Evolutionary conservation across 2,329 filamentous ascomycete genomes (phyloP).

Genomic region (Botrytis porri): DNA sequence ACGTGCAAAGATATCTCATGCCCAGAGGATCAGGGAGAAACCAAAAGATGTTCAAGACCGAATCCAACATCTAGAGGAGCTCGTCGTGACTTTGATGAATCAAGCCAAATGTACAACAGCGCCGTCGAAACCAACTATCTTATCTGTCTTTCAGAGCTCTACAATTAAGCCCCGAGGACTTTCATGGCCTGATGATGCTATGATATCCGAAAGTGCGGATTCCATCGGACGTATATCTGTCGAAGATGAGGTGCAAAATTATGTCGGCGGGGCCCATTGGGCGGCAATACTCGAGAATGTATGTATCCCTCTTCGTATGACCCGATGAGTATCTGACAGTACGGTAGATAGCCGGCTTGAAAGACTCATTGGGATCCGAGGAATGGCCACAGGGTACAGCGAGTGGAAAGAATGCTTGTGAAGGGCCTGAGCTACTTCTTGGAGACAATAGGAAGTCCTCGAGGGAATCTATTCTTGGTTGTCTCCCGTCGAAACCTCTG

Average conservation of each 20-base stretch:
- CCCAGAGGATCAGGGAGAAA: constrained; percentile 20
- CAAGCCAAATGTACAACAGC: background rate
- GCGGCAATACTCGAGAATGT: constrained; percentile 18
- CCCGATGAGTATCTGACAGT: constrained; percentile 31
- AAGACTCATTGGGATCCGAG: constrained; percentile 49
- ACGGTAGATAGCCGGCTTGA: constrained; percentile 57
- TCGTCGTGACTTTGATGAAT: constrained; percentile 53
- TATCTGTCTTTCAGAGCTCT: background rate
- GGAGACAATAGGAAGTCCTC: constrained; percentile 32
- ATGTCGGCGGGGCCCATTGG: constrained; percentile 17
- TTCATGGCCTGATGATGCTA: constrained; percentile 1
- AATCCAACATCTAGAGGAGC: constrained; percentile 53
- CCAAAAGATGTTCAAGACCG: constrained; percentile 51
- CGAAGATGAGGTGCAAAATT: constrained; percentile 35
- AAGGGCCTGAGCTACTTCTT: constrained; percentile 30
- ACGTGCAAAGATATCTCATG: constrained; percentile 26
- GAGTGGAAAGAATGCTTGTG: background rate
- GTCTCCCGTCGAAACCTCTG: constrained; percentile 47
- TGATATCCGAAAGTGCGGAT: constrained; percentile 22
- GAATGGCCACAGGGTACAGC: constrained; percentile 7
- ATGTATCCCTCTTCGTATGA: background rate
- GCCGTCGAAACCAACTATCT: background rate
- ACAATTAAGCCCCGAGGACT: no score
- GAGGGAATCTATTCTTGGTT: constrained; percentile 47
- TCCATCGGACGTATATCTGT: constrained; percentile 30